These are phyloP conservation scores for Dryas drummondii DNA, from an alignment of 306 rosid genomes.

Conservation along the genomic window DNA sequence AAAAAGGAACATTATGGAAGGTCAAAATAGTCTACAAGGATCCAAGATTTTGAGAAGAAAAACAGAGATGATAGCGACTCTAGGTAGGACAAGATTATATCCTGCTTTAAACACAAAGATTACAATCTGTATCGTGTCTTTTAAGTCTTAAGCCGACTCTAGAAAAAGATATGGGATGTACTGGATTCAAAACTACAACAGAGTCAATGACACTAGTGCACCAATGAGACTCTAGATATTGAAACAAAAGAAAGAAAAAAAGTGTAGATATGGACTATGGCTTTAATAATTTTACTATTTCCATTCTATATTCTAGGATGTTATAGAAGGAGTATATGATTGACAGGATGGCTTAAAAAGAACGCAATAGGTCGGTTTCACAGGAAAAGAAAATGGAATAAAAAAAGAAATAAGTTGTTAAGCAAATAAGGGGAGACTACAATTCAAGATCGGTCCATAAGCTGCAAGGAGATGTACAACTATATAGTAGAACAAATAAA, in stretches of 20 bases:
- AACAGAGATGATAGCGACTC: conserved; percentile 7
- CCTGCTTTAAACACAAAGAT: conserved; percentile 17
- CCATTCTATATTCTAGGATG: too few relatives aligned
- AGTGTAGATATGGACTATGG: too few relatives aligned
- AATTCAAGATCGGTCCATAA: too few relatives aligned
- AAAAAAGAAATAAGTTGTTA: not conserved
- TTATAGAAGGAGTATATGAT: too few relatives aligned
- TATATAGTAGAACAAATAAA: conserved; percentile 18
- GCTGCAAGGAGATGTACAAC: not conserved
- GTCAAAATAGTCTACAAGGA: conserved; percentile 15
- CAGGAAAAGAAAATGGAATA: not conserved
- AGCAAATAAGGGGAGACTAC: too few relatives aligned
- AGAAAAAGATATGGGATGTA: conserved; percentile 3
- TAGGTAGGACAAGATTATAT: conserved; percentile 17
- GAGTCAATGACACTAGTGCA: too few relatives aligned
- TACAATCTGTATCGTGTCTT: conserved; percentile 15
- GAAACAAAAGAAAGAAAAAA: too few relatives aligned
- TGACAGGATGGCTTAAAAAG: too few relatives aligned
- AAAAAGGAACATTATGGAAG: not conserved
- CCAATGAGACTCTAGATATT: too few relatives aligned
- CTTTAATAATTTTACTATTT: too few relatives aligned
- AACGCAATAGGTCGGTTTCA: too few relatives aligned
- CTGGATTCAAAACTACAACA: too few relatives aligned
- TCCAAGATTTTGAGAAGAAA: not conserved
- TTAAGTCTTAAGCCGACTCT: conserved; percentile 22